phyloP scores from a whole-genome alignment of 176 grass and related monocot species.

The Oryza punctata region DNA sequence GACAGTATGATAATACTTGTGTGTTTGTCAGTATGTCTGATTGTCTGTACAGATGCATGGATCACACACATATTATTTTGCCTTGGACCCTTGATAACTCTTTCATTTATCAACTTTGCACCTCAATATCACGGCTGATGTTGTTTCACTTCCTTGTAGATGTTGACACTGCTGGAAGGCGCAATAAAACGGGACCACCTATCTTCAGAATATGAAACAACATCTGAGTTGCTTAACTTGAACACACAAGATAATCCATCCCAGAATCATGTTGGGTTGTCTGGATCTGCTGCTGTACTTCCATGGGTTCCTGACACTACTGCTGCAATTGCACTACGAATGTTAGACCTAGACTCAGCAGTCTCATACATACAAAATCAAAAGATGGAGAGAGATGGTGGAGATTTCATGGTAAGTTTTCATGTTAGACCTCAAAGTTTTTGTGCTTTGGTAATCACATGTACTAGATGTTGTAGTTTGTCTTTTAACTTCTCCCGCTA shows the following conservation, averaged over 20 bases:
- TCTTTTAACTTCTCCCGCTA: constrained; percentile 5
- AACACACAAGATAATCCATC: constrained; percentile 35
- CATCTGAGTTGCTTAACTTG: constrained; percentile 66
- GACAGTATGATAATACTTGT: not conserved
- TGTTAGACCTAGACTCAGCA: constrained; percentile 80
- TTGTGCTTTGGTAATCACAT: constrained; percentile 8
- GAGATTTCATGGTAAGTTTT: constrained; percentile 66
- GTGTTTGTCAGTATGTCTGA: not conserved
- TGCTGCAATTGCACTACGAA: constrained; percentile 76
- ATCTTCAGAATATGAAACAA: constrained; percentile 85
- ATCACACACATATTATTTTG: not conserved
- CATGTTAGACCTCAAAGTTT: not conserved
- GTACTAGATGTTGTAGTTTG: not conserved
- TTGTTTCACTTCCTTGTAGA: constrained; percentile 52
- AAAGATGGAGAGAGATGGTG: constrained; percentile 68
- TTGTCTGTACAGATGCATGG: constrained; percentile 10
- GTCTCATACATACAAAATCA: constrained; percentile 69
- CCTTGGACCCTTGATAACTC: not conserved
- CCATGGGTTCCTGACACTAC: constrained; percentile 90
- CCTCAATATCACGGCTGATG: not conserved
- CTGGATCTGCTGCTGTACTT: constrained; percentile 74
- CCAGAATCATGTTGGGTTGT: constrained; percentile 32
- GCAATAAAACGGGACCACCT: constrained; percentile 74
- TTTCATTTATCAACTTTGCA: constrained; percentile 17
- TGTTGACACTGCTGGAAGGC: constrained; percentile 78